These are phyloP conservation scores for Bromus sterilis DNA, from an alignment of 176 grass and related monocot genomes.

Conservation along the genomic window DNA sequence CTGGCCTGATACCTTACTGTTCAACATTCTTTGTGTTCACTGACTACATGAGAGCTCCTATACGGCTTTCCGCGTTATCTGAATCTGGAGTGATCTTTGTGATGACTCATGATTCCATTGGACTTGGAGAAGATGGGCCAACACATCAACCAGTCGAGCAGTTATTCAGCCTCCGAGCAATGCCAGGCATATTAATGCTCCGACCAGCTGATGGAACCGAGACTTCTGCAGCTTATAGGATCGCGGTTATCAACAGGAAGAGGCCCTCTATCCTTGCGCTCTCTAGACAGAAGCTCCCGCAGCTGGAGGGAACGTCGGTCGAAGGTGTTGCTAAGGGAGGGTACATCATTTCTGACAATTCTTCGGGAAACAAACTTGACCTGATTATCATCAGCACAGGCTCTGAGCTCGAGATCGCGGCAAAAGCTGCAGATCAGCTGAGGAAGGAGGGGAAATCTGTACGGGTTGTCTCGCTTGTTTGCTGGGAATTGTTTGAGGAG, in stretches of 20 bases:
- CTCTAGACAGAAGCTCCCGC: constrained; percentile 45
- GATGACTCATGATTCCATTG: constrained; percentile 63
- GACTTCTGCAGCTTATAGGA: constrained; percentile 40
- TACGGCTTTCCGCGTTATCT: constrained; percentile 46
- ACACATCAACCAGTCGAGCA: constrained; percentile 64
- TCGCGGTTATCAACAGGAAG: constrained; percentile 34
- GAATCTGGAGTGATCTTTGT: constrained; percentile 48
- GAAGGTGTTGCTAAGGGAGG: constrained; percentile 44
- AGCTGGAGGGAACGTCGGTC: constrained; percentile 26
- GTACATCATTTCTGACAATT: constrained; percentile 44
- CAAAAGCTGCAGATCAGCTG: constrained; percentile 30
- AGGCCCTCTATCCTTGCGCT: constrained; percentile 44
- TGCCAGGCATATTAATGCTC: constrained; percentile 48
- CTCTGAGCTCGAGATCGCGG: constrained; percentile 52
- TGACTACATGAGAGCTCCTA: constrained; percentile 61
- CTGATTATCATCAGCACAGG: constrained; percentile 49
- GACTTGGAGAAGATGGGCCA: constrained; percentile 57
- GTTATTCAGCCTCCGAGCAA: constrained; percentile 44
- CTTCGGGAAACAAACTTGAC: constrained; percentile 35
- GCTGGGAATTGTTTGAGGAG: constrained; percentile 58
- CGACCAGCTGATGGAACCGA: constrained; percentile 61
- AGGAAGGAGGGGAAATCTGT: constrained; percentile 21
- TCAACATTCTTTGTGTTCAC: constrained; percentile 63
- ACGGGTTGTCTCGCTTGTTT: constrained; percentile 56
- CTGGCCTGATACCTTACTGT: constrained; percentile 49